Evolutionary conservation across 2,329 filamentous ascomycete genomes (phyloP), one percentile per base, ranked within the genome.

Genomic region (Curvularia eragrostidis): DNA sequence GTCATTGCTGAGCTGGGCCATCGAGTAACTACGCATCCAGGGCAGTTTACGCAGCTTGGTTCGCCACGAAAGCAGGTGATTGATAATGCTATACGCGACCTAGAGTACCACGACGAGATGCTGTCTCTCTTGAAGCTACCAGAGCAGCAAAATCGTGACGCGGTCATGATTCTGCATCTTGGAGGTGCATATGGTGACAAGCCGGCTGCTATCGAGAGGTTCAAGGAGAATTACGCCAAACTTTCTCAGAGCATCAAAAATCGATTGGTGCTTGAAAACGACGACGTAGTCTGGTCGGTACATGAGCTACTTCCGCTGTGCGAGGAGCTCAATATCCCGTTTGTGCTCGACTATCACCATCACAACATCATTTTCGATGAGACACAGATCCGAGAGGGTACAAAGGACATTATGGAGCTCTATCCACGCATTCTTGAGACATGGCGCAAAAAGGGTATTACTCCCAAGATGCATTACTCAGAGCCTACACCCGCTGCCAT

Each of bases 381-480:
- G 0, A 81, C 81, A 5, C 78, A 90, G 65, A 79, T 96, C 46
- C 88, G 93, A 2, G 93, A 97, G 77, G 93, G 93, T 0, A 97
- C 93, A 0, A 82, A 86, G 19, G 93, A 96, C 66, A 92, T 98
- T 62, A 87, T 90, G 48, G 76, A 81, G 0, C 79, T 97, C 0
- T 95, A 86, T 60, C 87, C 89, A 0, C 87, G 89, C 4, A 98
- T 98, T 69, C 83, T 85, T 42, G 87, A 88, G 3, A 97, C 92
- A 0, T 98, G 94, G 94, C 85, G 84, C 0, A 84, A 86, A 28
- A 98, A 97, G 74, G 80, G 83, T 1, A 97, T 97, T 63, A 93
- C 83, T 2, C 94, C 95, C 68, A 98, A 98, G 78, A 97, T 97
- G 92, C 94, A 98, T 71, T 97, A 97, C 77, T 96, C 91, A 24